A percentile compares a stretch with the other conserved stretches of the same genome.
Conservation (phyloP, 2,329 filamentous ascomycete species). For the Leptographium procerum region DNA sequence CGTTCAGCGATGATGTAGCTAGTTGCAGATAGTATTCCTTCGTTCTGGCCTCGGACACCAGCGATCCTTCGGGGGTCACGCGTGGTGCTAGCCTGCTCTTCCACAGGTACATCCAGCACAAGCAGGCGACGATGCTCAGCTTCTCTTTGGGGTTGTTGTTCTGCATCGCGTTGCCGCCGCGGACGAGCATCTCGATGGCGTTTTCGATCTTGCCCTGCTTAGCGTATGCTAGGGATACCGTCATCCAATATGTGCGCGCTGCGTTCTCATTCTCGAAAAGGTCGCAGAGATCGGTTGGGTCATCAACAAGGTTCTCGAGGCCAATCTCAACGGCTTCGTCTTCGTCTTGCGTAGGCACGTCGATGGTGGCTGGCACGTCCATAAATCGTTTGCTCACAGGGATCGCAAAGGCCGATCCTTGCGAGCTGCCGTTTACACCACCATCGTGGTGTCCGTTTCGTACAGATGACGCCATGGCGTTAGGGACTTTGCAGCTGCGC, state of each 20-base stretch:
- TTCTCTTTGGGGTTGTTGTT: conserved; percentile 67
- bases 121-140: conserved; percentile 69
- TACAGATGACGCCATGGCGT: conserved; percentile 25
- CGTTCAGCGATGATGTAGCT: conserved; percentile 86
- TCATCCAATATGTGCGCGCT: conserved; percentile 91
- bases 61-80: conserved; percentile 48
- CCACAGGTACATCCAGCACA: conserved; percentile 86
- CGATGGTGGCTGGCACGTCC: conserved; percentile 53
- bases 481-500: not conserved
- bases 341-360: conserved; percentile 56
- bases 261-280: conserved; percentile 90
- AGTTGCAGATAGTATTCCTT: conserved; percentile 89
- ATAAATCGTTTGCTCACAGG: conserved; percentile 47
- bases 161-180: conserved; percentile 62
- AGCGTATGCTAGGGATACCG: conserved; percentile 91
- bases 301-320: conserved; percentile 80
- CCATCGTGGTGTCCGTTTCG: conserved; percentile 35
- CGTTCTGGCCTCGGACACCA: conserved; percentile 64
- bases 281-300: conserved; percentile 88
- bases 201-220: conserved; percentile 92
- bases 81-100: conserved; percentile 73
- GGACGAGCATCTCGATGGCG: conserved; percentile 60
- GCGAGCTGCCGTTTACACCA: conserved; percentile 22
- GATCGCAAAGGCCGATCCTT: conserved; percentile 15
- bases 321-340: conserved; percentile 83